Percentiles rank a stretch among this genome's conserved stretches.
Evolutionary conservation across 169 alveolate species (phyloP).

Genomic region (Besnoitia besnoiti): DNA sequence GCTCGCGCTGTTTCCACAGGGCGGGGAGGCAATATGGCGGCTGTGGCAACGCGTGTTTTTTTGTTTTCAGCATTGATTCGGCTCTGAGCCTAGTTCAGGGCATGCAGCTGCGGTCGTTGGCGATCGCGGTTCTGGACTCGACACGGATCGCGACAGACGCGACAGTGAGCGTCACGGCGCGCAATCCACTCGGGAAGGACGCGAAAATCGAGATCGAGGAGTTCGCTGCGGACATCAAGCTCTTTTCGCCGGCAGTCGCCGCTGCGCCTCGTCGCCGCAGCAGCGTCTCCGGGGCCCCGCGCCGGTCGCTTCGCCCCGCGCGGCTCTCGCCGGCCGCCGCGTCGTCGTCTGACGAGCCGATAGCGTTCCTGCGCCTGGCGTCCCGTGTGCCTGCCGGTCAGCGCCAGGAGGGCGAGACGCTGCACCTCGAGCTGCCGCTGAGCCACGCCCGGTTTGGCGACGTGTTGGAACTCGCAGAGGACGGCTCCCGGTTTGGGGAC

Average conservation of each 20-base stretch:
- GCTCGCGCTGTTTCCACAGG: no score
- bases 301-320: not conserved
- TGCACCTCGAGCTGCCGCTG: not conserved
- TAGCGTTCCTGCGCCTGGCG: not conserved
- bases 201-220: not conserved
- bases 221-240: slow-evolving; percentile 2
- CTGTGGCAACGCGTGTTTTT: not conserved
- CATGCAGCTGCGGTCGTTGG: not conserved
- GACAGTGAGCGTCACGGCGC: not conserved
- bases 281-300: not conserved
- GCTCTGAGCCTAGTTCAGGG: not conserved
- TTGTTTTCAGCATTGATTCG: not conserved
- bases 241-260: not conserved
- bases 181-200: not conserved
- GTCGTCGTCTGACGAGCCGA: not conserved
- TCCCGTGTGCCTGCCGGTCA: not conserved
- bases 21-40: no score
- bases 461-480: not conserved
- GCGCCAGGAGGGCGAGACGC: slow-evolving; percentile 24
- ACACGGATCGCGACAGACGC: slow-evolving; percentile 14
- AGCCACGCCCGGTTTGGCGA: not conserved
- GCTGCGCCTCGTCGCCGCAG: no score
- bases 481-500: not conserved
- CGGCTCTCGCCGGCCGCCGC: not conserved
- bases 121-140: not conserved